Evolutionary conservation across 108 stramenopile species (phyloP).

Genomic region (Pseudonitzschia pungens): DNA sequence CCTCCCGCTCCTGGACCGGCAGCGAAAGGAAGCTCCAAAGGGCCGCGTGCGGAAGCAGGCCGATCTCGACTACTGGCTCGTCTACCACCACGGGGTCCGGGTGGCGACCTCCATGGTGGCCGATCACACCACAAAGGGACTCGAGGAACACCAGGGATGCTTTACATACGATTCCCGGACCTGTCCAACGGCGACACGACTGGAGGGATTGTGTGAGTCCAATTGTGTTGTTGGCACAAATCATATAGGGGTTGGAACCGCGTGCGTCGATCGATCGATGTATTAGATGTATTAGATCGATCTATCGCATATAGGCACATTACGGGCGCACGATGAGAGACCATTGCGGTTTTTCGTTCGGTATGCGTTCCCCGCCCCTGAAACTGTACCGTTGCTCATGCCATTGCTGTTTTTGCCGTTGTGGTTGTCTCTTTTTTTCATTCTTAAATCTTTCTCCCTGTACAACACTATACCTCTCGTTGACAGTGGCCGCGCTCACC

Average conservation of each 20-base stretch:
- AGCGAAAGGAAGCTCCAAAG: not conserved
- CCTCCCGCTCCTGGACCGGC: conserved; percentile 19
- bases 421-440: too few species aligned
- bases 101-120: conserved; percentile 23
- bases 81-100: conserved; percentile 32
- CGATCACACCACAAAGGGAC: not conserved
- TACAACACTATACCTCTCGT: not conserved
- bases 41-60: not conserved
- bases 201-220: conserved; percentile 31
- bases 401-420: not conserved
- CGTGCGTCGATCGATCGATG: too few species aligned
- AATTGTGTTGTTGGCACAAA: not conserved
- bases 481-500: conserved; percentile 20
- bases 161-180: conserved; percentile 28
- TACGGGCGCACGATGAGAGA: too few species aligned
- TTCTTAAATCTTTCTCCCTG: not conserved
- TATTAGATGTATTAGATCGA: too few species aligned
- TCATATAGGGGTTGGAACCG: too few species aligned
- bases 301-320: too few species aligned
- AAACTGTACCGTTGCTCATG: too few species aligned
- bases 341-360: too few species aligned
- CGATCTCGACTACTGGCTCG: conserved; percentile 27
- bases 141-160: conserved; percentile 28
- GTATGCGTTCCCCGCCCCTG: too few species aligned
- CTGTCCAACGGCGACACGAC: conserved; percentile 35